Evolutionary conservation across 352 stramenopile species (phyloP), one percentile per base, ranked within the genome.

Genomic region (Phytopythium helicoides): DNA sequence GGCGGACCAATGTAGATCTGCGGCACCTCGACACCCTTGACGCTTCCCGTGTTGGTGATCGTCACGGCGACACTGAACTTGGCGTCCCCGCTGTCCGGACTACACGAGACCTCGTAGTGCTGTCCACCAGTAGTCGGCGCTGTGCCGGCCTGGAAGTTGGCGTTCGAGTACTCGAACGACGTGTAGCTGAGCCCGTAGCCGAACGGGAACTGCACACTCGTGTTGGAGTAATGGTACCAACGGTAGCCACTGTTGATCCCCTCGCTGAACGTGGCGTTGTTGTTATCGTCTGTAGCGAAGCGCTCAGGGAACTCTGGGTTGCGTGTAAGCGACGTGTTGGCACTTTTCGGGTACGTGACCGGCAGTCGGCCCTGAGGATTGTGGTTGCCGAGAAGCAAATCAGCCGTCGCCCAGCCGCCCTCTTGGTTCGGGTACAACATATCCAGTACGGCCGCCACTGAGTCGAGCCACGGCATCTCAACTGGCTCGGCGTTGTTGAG

Each of bases 381-480:
- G 34, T 55, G 60, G 49, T 66, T 71, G 44, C 62, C 62, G 3
- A 70, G 52, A 35, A 70, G 49, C 48, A 70, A 21, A 16, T 70
- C 62, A 0, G 62, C 57, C 42, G 62, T 70, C 38, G 62, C 62
- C 62, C 57, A 70, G 26, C 62, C 62, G 12, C 62, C 62, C 39
- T 70, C 62, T 26, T 70, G 62, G 62, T 70, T 70, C 52, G 62
- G 62, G 53, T 66, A 70, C 53, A 70, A 47, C 62, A 64, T 64
- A 39, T 66, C 62, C 37, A 70, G 45, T 25, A 70, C 62, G n/a
- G 62, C 62, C 18, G 57, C 57, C 33, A 70, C 62, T 5, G 62
- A 54, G 42, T 51, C 57, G 19, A 70, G 44, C 62, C 57, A 70
- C 44, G 62, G 62, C 62, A 70, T 70, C 41, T 58, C 25, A 26